Evolutionary conservation across 306 rosid species (phyloP), one percentile per base, ranked within the genome.

Genomic region (Corylus heterophylla): DNA sequence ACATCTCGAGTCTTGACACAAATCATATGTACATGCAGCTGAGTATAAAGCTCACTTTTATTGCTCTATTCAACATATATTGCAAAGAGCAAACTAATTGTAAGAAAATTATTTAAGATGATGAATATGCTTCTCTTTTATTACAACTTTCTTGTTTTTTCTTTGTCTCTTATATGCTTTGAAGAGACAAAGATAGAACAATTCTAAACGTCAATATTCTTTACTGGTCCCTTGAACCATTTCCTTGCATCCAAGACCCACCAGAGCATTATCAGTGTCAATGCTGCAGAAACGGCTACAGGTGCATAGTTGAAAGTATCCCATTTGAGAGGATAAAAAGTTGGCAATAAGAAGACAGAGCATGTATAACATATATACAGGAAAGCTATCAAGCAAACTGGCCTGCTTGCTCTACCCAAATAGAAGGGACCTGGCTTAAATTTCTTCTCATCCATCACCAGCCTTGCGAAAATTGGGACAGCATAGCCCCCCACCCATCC

Each of bases 171-270:
- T 50, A 11, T 12, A 13, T 50, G 3, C 17, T 3, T 2, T 14
- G 2, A 39, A 39, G 44, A 39, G n/a, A 14, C 7, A 12, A 39
- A 4, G 55, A 51, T 58, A 3, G 7, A 20, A 67, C 12, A 58
- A 4, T 16, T 58, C n/a, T 12, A 62, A 62, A 62, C 16, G 6
- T 44, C 75, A 44, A 85, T 78, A 35, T 85, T 75, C 74, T 83
- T 81, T 2, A 81, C 88, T 5, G 88, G 85, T 49, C 85, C 88
- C 74, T 74, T 81, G 59, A 78, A 85, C 85, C 88, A 78, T 70
- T 74, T 81, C 59, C 85, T 85, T 54, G 83, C 72, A 42, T 67
- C 72, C 72, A 42, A 67, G 72, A 42, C 22, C 72, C 72, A 67
- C 72, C 72, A 67, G 17, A 67, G 50, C 72, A 67, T n/a, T 67